A percentile compares a stretch with the other conserved stretches of the same genome.
Conservation (phyloP, 192 early-diverging fungal genomes). For the Coemansia sp. region DNA sequence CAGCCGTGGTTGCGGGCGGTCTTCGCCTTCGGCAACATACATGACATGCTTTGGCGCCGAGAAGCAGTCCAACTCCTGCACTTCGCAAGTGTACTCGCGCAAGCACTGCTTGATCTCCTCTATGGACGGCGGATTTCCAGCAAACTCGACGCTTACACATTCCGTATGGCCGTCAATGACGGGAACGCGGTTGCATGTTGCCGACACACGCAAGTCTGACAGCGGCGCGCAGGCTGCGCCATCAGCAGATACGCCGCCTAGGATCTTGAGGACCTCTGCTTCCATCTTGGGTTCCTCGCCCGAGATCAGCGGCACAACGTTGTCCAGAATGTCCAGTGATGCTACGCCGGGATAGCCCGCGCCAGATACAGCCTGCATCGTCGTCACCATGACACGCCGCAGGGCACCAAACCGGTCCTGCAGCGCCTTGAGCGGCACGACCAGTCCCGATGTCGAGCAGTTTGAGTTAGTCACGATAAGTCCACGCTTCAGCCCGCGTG, state of each 20-base stretch:
- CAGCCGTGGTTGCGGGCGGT: slow-evolving; percentile 93
- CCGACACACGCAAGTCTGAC: slow-evolving; percentile 72
- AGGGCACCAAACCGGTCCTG: slow-evolving; percentile 91
- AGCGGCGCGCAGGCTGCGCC: slow-evolving; percentile 53
- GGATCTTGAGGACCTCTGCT: slow-evolving; percentile 87
- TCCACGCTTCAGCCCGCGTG: slow-evolving; percentile 64
- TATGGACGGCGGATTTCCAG: slow-evolving; percentile 60
- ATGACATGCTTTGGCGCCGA: slow-evolving; percentile 82
- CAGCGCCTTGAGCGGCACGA: slow-evolving; percentile 83
- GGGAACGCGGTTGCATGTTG: slow-evolving; percentile 94
- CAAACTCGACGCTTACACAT: slow-evolving; percentile 86
- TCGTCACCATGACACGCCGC: slow-evolving; percentile 76
- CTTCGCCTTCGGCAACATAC: slow-evolving; percentile 63
- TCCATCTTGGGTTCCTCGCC: slow-evolving; percentile 99
- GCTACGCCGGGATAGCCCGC: slow-evolving; percentile 97
- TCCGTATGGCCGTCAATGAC: slow-evolving; percentile 96
- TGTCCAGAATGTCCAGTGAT: slow-evolving; percentile 93
- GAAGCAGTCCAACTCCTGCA: slow-evolving; percentile 71
- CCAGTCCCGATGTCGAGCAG: slow-evolving; percentile 97
- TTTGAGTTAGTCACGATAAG: slow-evolving; percentile 97
- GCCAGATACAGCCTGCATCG: slow-evolving; percentile 95
- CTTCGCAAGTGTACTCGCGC: slow-evolving; percentile 74
- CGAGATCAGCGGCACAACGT: slow-evolving; percentile 89
- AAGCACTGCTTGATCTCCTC: slow-evolving; percentile 74
- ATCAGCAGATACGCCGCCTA: slow-evolving; percentile 64